phyloP scores from a whole-genome alignment of 192 early-diverging fungal genomes.

The Podochytrium sp. region DNA sequence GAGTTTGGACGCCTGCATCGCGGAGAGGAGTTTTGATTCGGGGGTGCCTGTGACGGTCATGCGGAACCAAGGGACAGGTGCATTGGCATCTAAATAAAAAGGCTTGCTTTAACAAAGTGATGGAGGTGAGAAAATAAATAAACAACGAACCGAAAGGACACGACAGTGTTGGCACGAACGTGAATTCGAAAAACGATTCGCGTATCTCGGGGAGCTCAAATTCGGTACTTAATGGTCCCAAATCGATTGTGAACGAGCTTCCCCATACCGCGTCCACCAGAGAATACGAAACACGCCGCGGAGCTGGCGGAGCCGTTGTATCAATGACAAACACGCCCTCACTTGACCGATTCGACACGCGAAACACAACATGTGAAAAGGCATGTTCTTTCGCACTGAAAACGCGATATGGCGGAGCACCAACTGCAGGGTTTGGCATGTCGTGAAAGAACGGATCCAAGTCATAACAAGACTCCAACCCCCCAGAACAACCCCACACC shows the following conservation, averaged over 20 bases:
- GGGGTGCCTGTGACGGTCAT: background rate
- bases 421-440: too few relatives aligned
- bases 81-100: background rate
- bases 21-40: background rate
- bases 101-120: background rate
- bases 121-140: background rate
- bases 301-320: background rate
- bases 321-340: background rate
- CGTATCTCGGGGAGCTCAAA: background rate
- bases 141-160: background rate
- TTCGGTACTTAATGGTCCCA: background rate
- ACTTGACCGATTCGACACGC: background rate
- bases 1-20: background rate
- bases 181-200: background rate
- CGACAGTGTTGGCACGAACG: background rate
- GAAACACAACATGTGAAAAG: background rate
- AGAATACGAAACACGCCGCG: background rate
- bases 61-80: background rate
- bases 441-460: too few relatives aligned
- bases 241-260: background rate
- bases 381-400: too few relatives aligned
- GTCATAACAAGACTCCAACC: too few relatives aligned
- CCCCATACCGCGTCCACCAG: background rate
- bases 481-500: too few relatives aligned
- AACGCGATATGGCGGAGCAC: too few relatives aligned